phyloP scores from a whole-genome alignment of 352 stramenopile genomes.

The Phytophthora pinifolia region DNA sequence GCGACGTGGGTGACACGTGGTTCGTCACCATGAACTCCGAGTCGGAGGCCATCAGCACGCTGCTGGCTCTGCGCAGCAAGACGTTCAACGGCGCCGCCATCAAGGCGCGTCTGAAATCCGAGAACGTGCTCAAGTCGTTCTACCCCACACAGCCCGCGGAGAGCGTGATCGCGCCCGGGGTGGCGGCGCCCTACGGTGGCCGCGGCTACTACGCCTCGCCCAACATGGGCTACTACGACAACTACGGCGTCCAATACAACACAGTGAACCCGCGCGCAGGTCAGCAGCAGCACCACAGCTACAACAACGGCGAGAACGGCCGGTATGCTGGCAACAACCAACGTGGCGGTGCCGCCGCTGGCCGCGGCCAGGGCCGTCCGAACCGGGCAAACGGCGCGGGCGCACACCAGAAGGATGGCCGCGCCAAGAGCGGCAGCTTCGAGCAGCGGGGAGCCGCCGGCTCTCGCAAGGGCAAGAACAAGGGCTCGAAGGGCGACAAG shows the following conservation, averaged over 20 bases:
- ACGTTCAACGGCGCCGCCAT: conserved; percentile 89
- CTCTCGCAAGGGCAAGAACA: conserved; percentile 68
- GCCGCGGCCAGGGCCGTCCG: conserved; percentile 37
- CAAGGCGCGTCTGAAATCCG: conserved; percentile 92
- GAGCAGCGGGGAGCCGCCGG: conserved; percentile 40
- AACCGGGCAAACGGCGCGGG: conserved; percentile 34
- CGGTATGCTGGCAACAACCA: conserved; percentile 43
- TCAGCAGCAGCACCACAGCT: conserved; percentile 36
- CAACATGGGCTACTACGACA: conserved; percentile 70
- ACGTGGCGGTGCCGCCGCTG: conserved; percentile 22
- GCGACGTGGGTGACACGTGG: conserved; percentile 93
- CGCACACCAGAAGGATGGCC: conserved; percentile 41
- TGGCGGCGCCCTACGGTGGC: conserved; percentile 46
- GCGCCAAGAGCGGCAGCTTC: conserved; percentile 58
- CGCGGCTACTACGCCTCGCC: conserved; percentile 68
- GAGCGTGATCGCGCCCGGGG: conserved; percentile 42
- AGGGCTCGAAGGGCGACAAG: conserved; percentile 47
- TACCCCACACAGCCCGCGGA: conserved; percentile 77
- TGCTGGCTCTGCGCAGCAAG: conserved; percentile 87
- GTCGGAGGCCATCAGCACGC: conserved; percentile 81
- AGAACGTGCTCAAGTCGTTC: conserved; percentile 92
- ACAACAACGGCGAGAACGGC: conserved; percentile 36
- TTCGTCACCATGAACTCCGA: conserved; percentile 92
- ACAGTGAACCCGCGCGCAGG: conserved; percentile 33
- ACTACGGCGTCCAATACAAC: conserved; percentile 80